Base-by-base conservation (phyloP, 2,329 filamentous ascomycete species). In the Pezizomycotina sp. region DNA sequence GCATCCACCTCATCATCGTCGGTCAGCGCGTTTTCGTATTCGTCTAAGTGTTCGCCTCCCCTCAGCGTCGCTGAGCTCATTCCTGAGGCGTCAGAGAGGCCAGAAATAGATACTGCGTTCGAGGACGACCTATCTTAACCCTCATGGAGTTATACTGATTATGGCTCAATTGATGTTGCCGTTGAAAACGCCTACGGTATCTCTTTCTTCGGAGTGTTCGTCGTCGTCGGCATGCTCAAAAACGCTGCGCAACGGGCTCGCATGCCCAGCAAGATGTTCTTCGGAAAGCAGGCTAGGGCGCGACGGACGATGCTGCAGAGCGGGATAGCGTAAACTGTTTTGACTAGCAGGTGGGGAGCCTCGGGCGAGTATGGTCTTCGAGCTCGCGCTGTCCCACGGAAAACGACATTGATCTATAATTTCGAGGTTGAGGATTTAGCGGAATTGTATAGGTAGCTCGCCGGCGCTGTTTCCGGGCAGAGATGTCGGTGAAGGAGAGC, bases 361-460 rank as follows among this genome's bases (percentile, higher is more conserved):
- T 34, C 38, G 45, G 36, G 25, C 48, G 46, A 13, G 40, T 52
- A 9, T 58, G 51, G 1, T 59, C 59, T 40, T 86, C 79, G 1
- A 74, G 68, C 34, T 92, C 83, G 43, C 83, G 64, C 55, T 93
- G 84, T 4, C 84, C 84, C 30, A 92, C 86, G 0, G 86, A 95
- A 57, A 95, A 95, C 4, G 89, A 95, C 57, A 93, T 82, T 4
- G 89, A 98, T 27, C 89, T 75, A 51, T 92, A 89, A 1, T 81
- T 83, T 58, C 95, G 95, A 2, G 80, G 80, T 0, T 81, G 89
- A 1, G 86, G 83, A 46, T 92, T 80, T 13, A 92, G 64, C 3
- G 83, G 83, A 48, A 92, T 91, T 5, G 69, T 52, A 92, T 92
- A 1, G 82, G 80, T 35, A 92, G 78, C 45, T 86, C 67, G 20